A percentile compares a stretch with the other conserved stretches of the same genome.
phyloP scores from a whole-genome alignment of 305 asterid genomes.

The Rubia occidens region DNA sequence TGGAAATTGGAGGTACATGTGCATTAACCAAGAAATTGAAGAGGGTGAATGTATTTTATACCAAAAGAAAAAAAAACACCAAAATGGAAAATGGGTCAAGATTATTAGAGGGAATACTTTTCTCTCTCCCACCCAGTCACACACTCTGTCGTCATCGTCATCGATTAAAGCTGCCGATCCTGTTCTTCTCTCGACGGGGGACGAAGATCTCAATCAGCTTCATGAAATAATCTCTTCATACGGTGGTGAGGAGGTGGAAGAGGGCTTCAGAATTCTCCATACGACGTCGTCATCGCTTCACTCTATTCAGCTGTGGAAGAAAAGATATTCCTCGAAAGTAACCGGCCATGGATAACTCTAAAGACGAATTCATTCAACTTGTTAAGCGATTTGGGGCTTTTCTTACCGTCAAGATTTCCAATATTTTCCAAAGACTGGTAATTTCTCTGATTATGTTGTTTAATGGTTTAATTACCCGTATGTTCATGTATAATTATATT shows the following conservation, averaged over 20 bases:
- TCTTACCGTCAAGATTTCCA: constrained; percentile 52
- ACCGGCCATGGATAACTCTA: constrained; percentile 50
- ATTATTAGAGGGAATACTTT: neutral
- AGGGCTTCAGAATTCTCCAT: neutral
- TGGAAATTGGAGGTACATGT: too few species aligned
- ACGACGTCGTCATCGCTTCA: constrained; percentile 2
- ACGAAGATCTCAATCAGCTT: constrained; percentile 5
- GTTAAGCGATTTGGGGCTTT: constrained; percentile 69
- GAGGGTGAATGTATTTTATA: too few species aligned
- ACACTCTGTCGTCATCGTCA: neutral
- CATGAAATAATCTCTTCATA: neutral
- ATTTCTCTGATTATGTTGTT: neutral
- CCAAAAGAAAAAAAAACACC: too few species aligned
- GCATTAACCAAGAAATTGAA: too few species aligned
- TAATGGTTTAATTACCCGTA: neutral
- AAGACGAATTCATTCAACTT: constrained; percentile 54
- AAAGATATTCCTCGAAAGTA: neutral
- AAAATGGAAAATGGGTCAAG: too few species aligned
- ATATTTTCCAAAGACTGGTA: constrained; percentile 54
- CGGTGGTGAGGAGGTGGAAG: neutral
- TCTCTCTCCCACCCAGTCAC: constrained; percentile 2
- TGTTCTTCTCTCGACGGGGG: neutral
- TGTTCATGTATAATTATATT: neutral
- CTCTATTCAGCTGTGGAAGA: neutral
- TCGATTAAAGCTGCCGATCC: constrained; percentile 1